phyloP scores from a whole-genome alignment of 23 red algal species.

The Pyropia haitanensis region DNA sequence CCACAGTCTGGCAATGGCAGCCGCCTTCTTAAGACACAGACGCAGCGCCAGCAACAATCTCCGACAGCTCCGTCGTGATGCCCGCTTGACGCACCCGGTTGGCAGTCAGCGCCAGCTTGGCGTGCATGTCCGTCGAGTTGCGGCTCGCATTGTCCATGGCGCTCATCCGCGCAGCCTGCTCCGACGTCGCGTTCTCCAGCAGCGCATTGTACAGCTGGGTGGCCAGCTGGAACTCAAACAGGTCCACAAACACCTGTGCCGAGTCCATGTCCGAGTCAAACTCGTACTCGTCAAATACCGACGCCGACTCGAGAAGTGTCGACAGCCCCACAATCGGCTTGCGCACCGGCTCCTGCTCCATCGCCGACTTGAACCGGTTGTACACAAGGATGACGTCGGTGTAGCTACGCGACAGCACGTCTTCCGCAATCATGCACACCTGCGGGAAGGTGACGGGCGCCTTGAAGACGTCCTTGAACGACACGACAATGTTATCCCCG shows the following conservation, averaged over 20 bases:
- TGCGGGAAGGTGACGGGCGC: constrained; percentile 85
- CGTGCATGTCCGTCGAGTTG: constrained; percentile 89
- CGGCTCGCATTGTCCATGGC: constrained; percentile 89
- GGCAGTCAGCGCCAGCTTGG: constrained; percentile 74
- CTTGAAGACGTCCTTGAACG: constrained; percentile 97
- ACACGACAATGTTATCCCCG: constrained; percentile 47
- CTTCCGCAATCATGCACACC: constrained; percentile 85
- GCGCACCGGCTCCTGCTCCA: constrained; percentile 56
- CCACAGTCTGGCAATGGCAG: too few relatives aligned
- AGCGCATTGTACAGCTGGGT: constrained; percentile 80
- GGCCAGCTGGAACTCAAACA: constrained; percentile 95
- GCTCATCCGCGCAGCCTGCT: constrained; percentile 91
- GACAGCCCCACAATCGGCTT: constrained; percentile 73
- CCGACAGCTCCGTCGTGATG: constrained; percentile 89
- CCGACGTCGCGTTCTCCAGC: constrained; percentile 89
- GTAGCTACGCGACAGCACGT: constrained; percentile 69
- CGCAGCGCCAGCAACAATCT: constrained; percentile 88
- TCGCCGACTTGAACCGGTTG: constrained; percentile 93
- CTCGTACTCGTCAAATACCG: constrained; percentile 87
- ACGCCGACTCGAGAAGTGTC: constrained; percentile 64
- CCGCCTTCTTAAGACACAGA: too few relatives aligned
- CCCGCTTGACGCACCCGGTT: constrained; percentile 92
- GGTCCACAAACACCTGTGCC: constrained; percentile 83
- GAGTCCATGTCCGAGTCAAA: constrained; percentile 98
- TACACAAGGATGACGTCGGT: constrained; percentile 75